Percentiles rank a stretch among this genome's conserved stretches.
These are phyloP conservation scores for Fusarium luffae DNA, from an alignment of 2,329 filamentous ascomycete genomes.

Conservation along the genomic window DNA sequence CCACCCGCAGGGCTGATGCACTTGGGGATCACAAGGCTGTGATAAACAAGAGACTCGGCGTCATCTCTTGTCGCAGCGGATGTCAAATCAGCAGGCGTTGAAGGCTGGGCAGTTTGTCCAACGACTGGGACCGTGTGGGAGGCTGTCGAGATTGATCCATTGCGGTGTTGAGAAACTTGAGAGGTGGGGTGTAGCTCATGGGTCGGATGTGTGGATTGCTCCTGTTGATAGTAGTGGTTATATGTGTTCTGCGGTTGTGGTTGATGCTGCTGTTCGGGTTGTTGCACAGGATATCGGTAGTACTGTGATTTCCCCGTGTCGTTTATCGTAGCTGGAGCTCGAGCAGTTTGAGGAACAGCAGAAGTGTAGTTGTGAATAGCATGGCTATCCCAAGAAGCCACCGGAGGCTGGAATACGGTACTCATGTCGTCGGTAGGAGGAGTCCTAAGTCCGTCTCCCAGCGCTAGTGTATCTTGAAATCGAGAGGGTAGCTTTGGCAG, in stretches of 20 bases:
- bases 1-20: slow-evolving; percentile 81
- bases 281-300: slow-evolving; percentile 47
- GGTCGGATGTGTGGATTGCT: slow-evolving; percentile 15
- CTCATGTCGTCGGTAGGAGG: slow-evolving; percentile 66
- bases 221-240: slow-evolving; percentile 30
- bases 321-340: slow-evolving; percentile 48
- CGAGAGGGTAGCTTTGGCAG: slow-evolving; percentile 42
- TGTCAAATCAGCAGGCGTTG: slow-evolving; percentile 52
- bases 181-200: slow-evolving; percentile 27
- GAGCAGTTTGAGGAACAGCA: slow-evolving; percentile 49
- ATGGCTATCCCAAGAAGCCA: slow-evolving; percentile 61
- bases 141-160: slow-evolving; percentile 34
- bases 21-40: slow-evolving; percentile 76
- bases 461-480: slow-evolving; percentile 28
- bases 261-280: slow-evolving; percentile 32
- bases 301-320: slow-evolving; percentile 50
- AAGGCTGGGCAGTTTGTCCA: slow-evolving; percentile 50
- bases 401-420: slow-evolving; percentile 61
- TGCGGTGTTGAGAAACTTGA: slow-evolving; percentile 25
- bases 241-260: slow-evolving; percentile 19
- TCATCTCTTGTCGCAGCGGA: slow-evolving; percentile 49
- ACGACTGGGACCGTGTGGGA: slow-evolving; percentile 31
- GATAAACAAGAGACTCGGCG: slow-evolving; percentile 61
- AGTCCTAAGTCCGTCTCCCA: slow-evolving; percentile 58
- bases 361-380: slow-evolving; percentile 55